Evolutionary conservation across 441 rosid species (phyloP).

Genomic region (Aquilaria agallochum): DNA sequence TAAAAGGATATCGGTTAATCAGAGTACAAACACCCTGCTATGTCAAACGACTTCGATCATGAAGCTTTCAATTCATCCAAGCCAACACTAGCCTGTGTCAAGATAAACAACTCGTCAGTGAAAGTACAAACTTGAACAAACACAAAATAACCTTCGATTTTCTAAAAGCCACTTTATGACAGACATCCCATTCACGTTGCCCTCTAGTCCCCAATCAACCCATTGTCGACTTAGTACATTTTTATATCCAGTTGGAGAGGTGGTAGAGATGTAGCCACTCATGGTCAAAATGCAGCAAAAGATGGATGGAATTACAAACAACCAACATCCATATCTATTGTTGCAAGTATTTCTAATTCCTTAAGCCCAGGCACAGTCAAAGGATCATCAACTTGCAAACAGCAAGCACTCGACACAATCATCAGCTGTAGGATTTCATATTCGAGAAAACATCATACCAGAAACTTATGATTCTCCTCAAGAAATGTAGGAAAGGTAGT

Average conservation of each 20-base stretch:
- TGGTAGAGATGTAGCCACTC: background rate
- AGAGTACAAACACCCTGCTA: too few relatives aligned
- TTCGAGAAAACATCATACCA: constrained; percentile 42
- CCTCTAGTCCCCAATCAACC: too few relatives aligned
- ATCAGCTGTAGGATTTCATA: constrained; percentile 1
- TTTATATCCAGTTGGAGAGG: too few relatives aligned
- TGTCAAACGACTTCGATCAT: constrained; percentile 16
- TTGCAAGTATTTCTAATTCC: too few relatives aligned
- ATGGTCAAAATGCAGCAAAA: background rate
- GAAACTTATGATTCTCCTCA: constrained; percentile 81
- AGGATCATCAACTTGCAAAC: background rate
- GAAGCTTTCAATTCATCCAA: constrained; percentile 89
- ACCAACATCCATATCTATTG: background rate
- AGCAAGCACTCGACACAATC: background rate
- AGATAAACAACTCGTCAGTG: constrained; percentile 13
- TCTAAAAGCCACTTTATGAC: background rate
- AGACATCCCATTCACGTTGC: background rate
- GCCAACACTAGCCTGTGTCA: constrained; percentile 65
- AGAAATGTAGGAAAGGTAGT: constrained; percentile 72
- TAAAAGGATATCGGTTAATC: too few relatives aligned
- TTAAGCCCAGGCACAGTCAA: too few relatives aligned
- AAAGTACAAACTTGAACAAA: background rate
- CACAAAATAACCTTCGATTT: background rate
- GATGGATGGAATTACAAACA: background rate
- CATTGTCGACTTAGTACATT: too few relatives aligned